Conservation (phyloP, 129 eudicot genomes). For the Glebionis coronaria region DNA sequence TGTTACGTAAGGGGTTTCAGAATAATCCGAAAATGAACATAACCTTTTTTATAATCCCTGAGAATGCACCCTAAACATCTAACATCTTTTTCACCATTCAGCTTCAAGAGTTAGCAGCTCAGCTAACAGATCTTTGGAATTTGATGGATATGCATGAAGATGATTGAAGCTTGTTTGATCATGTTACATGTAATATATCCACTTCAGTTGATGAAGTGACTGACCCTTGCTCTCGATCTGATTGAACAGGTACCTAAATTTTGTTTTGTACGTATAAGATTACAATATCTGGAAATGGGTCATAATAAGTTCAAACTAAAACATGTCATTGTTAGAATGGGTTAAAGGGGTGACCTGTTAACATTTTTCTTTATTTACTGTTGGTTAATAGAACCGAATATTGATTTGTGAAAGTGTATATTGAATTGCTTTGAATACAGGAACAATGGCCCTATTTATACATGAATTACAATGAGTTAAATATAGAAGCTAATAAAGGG, state of each 20-base stretch:
- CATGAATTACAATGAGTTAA: too few species aligned
- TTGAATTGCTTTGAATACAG: too few species aligned
- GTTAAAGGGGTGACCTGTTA: background rate
- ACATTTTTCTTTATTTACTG: too few species aligned
- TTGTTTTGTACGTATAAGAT: too few species aligned
- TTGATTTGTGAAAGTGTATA: too few species aligned
- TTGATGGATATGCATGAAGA: conserved; percentile 89
- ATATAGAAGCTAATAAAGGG: too few species aligned
- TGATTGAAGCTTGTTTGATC: conserved; percentile 79
- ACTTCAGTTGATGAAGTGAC: conserved; percentile 85
- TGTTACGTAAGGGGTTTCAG: conserved; percentile 8
- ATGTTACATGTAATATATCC: conserved; percentile 76
- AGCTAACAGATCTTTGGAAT: conserved; percentile 89
- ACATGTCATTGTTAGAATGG: background rate
- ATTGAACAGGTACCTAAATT: conserved; percentile 64
- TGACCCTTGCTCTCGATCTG: conserved; percentile 78
- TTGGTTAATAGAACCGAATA: too few species aligned
- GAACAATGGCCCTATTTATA: too few species aligned
- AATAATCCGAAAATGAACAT: background rate
- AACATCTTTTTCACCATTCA: conserved; percentile 29
- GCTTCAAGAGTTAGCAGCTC: conserved; percentile 91
- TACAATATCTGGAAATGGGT: background rate
- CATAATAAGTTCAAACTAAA: background rate
- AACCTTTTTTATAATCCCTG: background rate
- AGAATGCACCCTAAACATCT: too few species aligned